Conservation (phyloP, 192 early-diverging fungal species). For the Phycomyces blakesleeanus region DNA sequence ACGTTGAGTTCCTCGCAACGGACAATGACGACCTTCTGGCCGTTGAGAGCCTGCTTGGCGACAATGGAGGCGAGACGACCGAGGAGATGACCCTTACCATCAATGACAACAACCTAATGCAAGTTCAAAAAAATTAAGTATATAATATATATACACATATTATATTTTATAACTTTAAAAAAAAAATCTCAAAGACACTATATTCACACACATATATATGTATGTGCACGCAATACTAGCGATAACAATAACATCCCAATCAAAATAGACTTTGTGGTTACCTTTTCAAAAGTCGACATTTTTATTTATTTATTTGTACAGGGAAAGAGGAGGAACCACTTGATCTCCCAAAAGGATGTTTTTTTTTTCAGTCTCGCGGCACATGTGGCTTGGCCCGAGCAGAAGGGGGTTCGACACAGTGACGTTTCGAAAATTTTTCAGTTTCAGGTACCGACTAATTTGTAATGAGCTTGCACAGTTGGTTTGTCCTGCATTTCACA, state of each 20-base stretch:
- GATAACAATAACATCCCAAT: too few relatives aligned
- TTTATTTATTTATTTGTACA: not conserved
- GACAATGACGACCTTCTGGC: constrained; percentile 95
- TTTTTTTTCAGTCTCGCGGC: not conserved
- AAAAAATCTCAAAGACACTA: too few relatives aligned
- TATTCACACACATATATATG: too few relatives aligned
- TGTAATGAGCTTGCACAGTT: too few relatives aligned
- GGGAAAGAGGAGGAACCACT: constrained; percentile 1
- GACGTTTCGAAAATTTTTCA: not conserved
- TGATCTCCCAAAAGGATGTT: not conserved
- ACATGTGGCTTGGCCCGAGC: not conserved
- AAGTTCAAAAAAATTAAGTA: too few relatives aligned
- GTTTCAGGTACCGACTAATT: not conserved
- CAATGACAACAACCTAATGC: constrained; percentile 91
- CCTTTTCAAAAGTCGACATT: constrained; percentile 4
- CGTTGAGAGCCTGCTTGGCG: constrained; percentile 96
- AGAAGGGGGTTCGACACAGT: not conserved
- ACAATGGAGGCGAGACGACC: constrained; percentile 97
- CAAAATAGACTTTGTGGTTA: not conserved
- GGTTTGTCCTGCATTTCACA: too few relatives aligned
- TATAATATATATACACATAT: too few relatives aligned
- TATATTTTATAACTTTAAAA: too few relatives aligned
- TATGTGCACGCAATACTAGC: too few relatives aligned
- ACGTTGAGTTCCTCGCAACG: constrained; percentile 99
- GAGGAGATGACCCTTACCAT: constrained; percentile 98